These are phyloP conservation scores for Bisporella sp. DNA, from an alignment of 2,329 filamentous ascomycete genomes.

Conservation along the genomic window DNA sequence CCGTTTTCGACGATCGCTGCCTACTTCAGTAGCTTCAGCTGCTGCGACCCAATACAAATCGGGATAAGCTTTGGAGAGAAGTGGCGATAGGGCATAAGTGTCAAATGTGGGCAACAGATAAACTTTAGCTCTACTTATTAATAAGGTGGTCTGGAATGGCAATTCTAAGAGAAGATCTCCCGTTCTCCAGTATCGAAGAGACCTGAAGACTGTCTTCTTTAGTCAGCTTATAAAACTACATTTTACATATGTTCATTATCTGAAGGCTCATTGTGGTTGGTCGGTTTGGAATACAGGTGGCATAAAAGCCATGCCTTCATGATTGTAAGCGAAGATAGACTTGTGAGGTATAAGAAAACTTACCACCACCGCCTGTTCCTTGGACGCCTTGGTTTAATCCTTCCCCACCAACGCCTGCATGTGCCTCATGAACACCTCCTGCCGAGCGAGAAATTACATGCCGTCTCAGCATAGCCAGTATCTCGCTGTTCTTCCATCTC, in stretches of 20 bases:
- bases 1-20: too few species aligned
- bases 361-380: constrained; percentile 22
- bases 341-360: constrained; percentile 1
- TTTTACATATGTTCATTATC: not conserved
- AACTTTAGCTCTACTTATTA: too few species aligned
- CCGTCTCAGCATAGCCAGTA: constrained; percentile 66
- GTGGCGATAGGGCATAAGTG: too few species aligned
- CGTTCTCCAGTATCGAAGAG: not conserved
- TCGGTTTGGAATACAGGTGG: constrained; percentile 26
- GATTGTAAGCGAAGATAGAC: constrained; percentile 4
- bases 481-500: constrained; percentile 78
- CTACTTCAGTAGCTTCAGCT: not conserved
- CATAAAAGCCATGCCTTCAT: constrained; percentile 29
- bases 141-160: too few species aligned
- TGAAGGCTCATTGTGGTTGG: constrained; percentile 2
- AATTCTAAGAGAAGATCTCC: too few species aligned
- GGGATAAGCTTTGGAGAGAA: not conserved
- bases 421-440: constrained; percentile 36
- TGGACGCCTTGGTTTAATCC: constrained; percentile 14
- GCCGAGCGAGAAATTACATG: constrained; percentile 73
- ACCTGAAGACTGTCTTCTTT: too few species aligned
- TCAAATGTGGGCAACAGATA: too few species aligned
- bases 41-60: not conserved
- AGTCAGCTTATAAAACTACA: not conserved
- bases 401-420: constrained; percentile 14